Evolutionary conservation across 2,329 filamentous ascomycete species (phyloP), one percentile per base, ranked within the genome.

Genomic region (Neopestalotiopsis sp.): DNA sequence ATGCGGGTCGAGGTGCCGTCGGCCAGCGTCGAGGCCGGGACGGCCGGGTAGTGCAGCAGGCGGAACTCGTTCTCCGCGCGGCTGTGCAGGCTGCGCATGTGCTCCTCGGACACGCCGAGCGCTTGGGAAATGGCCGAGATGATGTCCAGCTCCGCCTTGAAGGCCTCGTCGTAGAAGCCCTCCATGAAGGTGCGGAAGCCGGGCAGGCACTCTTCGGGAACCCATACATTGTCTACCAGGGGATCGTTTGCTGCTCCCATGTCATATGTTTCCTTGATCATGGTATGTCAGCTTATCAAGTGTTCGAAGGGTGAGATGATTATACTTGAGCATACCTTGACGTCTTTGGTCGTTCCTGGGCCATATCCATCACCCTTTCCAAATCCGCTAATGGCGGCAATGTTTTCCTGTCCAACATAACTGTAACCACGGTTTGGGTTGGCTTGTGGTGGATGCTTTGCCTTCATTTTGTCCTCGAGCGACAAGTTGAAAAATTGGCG

Each of bases 1-100:
- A 63, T 63, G 30, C 61, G 61, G 5, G 61, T 63, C 32, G 61
- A 63, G 7, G 61, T 63, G 7, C 34, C 61, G 20, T 63, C 38
- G n/a, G 38, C 32, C 30, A 63, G 71, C 70, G 5, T 71, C 68
- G 7, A 71, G 24, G 56, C 73, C 70, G 70, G 73, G 14, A 42
- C 4, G 12, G 38, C 45, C 14, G 63, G 38, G 24, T 65, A 56
- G 38, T 49, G 63, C 24, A 56, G 10, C 7, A 65, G 63, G 5
- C 63, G 63, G 63, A 63, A 63, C n/a, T 63, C 61, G 34, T 63
- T 63, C 32, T 63, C 61, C 10, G 61, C 61, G 32, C 61, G 30
- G 32, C 12, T 40, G 61, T 63, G 61, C n/a, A 63, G 34, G 12
- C 10, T 30, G 9, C 38, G 24, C 32, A 63, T 28, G 61, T 63